Evolutionary conservation across 345 rosid genomes (phyloP).

Genomic region (Bruguiera sexangula): DNA sequence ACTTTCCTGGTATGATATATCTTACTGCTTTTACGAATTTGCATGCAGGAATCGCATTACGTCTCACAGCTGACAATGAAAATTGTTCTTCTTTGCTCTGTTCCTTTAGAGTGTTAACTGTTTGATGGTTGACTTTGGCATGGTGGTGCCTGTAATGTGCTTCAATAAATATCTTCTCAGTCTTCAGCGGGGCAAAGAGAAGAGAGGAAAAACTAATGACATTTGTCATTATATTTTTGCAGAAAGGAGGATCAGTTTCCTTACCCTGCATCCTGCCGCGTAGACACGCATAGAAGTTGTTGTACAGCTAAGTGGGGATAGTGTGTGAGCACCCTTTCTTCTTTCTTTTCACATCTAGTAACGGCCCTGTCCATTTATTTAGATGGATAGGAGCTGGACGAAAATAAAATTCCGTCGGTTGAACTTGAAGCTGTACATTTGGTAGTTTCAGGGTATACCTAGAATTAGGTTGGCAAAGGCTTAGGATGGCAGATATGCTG

Average conservation of each 20-base stretch:
- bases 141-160: no score
- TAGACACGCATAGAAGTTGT: constrained; percentile 41
- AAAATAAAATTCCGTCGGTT: constrained; percentile 35
- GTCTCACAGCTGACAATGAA: no score
- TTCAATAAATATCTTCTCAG: not conserved
- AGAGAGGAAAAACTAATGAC: not conserved
- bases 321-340: constrained; percentile 36
- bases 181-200: not conserved
- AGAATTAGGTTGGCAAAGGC: constrained; percentile 43
- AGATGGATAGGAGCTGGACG: constrained; percentile 35
- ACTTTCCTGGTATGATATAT: not conserved
- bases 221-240: constrained; percentile 22
- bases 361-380: constrained; percentile 34
- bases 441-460: constrained; percentile 48
- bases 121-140: not conserved
- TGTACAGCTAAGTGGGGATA: constrained; percentile 70
- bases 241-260: constrained; percentile 64
- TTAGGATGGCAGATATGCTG: constrained; percentile 28
- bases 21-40: not conserved
- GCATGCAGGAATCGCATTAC: not conserved
- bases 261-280: constrained; percentile 40
- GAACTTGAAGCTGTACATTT: constrained; percentile 45
- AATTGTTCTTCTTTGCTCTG: not conserved
- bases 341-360: constrained; percentile 21
- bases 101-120: not conserved